Conservation (phyloP, 495 filamentous ascomycete species). For the Tuber indicum region DNA sequence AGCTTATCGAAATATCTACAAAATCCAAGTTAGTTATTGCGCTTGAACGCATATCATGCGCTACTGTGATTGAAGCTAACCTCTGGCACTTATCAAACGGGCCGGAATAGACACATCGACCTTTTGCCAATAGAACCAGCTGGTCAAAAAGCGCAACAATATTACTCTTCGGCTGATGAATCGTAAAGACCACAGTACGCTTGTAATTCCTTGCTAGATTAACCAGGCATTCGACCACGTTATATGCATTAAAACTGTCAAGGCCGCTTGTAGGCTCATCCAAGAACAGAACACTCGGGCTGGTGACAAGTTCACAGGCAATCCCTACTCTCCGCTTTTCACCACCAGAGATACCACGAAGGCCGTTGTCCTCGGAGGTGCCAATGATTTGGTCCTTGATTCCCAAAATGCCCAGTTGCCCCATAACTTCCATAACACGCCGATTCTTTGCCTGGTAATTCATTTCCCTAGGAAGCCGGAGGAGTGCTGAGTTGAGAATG, state of each 20-base stretch:
- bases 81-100: conserved; percentile 78
- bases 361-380: conserved; percentile 84
- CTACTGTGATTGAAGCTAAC: not conserved
- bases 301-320: conserved; percentile 95
- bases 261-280: conserved; percentile 95
- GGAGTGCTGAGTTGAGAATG: conserved; percentile 85
- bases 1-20: conserved; percentile 74
- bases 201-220: conserved; percentile 93
- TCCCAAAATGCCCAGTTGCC: conserved; percentile 83
- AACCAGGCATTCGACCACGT: conserved; percentile 92
- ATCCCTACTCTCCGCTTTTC: conserved; percentile 96
- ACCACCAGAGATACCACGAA: conserved; percentile 91
- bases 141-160: conserved; percentile 98
- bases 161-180: conserved; percentile 98
- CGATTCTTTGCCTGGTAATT: conserved; percentile 75
- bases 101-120: conserved; percentile 86
- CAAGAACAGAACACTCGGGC: conserved; percentile 92
- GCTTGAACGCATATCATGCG: not conserved
- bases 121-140: conserved; percentile 80
- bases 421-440: conserved; percentile 84
- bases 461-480: conserved; percentile 89
- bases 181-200: conserved; percentile 94
- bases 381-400: conserved; percentile 93
- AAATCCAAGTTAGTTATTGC: not conserved
- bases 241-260: conserved; percentile 94